phyloP scores from a whole-genome alignment of 805 yeast species.

The Yarrowia yakushimensis region DNA sequence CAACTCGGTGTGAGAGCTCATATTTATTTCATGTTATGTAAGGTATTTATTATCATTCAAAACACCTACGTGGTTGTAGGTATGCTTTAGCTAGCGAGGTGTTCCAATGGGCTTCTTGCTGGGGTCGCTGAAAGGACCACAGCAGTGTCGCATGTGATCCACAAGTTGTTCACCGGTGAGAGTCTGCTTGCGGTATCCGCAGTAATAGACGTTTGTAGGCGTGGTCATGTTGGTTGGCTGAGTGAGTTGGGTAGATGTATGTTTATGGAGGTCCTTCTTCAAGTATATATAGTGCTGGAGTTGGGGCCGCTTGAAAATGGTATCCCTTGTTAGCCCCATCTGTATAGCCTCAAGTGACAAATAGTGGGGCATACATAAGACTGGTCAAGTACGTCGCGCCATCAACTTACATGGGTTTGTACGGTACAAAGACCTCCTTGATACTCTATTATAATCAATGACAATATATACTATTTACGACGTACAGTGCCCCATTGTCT shows the following conservation, averaged over 20 bases:
- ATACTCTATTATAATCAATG: neutral
- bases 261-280: neutral
- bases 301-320: neutral
- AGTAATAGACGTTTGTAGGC: neutral
- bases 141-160: neutral
- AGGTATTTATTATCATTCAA: too few species aligned
- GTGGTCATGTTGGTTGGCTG: neutral
- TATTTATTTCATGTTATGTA: too few species aligned
- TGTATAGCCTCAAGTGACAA: neutral
- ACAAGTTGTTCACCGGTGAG: neutral
- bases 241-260: neutral
- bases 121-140: neutral
- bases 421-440: neutral
- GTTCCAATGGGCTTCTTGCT: neutral
- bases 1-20: neutral
- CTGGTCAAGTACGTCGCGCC: neutral
- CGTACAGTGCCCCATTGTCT: neutral
- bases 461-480: conserved; percentile 12
- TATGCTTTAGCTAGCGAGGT: too few species aligned
- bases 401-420: neutral
- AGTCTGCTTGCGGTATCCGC: neutral
- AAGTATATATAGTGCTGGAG: neutral
- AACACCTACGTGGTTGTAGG: too few species aligned
- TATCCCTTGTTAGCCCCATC: neutral
- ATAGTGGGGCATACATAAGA: neutral